Evolutionary conservation across 1,284 basidiomycete species (phyloP).

Genomic region (Cutaneotrichosporon sp.): DNA sequence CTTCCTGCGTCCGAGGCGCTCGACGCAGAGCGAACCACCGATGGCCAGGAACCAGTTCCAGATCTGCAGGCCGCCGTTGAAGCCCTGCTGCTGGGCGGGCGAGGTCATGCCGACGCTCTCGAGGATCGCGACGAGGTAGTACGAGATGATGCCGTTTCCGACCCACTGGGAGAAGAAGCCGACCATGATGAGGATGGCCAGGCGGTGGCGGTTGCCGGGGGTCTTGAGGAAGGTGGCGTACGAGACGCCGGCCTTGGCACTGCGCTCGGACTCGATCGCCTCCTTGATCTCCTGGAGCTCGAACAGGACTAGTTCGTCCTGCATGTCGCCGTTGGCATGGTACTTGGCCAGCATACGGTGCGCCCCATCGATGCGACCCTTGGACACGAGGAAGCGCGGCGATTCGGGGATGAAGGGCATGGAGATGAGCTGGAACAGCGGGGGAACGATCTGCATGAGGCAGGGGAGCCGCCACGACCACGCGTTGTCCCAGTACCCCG

Average conservation of each 20-base stretch:
- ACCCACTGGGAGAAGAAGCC: slow-evolving; percentile 48
- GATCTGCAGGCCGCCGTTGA: slow-evolving; percentile 29
- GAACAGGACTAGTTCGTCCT: slow-evolving; percentile 30
- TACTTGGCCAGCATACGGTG: slow-evolving; percentile 35
- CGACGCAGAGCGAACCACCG: slow-evolving; percentile 23
- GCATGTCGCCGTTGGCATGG: slow-evolving; percentile 32
- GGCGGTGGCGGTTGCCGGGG: slow-evolving; percentile 54
- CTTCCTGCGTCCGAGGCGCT: slow-evolving; percentile 31
- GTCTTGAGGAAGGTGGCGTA: slow-evolving; percentile 34
- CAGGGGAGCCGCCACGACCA: slow-evolving; percentile 33
- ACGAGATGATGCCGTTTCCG: slow-evolving; percentile 19
- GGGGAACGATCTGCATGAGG: slow-evolving; percentile 17
- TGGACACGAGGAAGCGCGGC: slow-evolving; percentile 45
- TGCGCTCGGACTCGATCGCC: slow-evolving; percentile 59
- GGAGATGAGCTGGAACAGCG: not conserved
- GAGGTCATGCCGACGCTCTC: slow-evolving; percentile 23
- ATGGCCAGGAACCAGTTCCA: slow-evolving; percentile 27
- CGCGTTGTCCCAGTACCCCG: slow-evolving; percentile 1
- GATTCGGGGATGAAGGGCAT: slow-evolving; percentile 41
- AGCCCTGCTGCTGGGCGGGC: slow-evolving; percentile 17
- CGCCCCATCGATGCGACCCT: slow-evolving; percentile 36
- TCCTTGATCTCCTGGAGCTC: slow-evolving; percentile 34
- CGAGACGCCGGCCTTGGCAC: not conserved
- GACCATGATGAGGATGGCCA: slow-evolving; percentile 57
- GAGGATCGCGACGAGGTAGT: slow-evolving; percentile 21